Evolutionary conservation across 2,329 filamentous ascomycete genomes (phyloP).

Genomic region (Drechslera avenae): DNA sequence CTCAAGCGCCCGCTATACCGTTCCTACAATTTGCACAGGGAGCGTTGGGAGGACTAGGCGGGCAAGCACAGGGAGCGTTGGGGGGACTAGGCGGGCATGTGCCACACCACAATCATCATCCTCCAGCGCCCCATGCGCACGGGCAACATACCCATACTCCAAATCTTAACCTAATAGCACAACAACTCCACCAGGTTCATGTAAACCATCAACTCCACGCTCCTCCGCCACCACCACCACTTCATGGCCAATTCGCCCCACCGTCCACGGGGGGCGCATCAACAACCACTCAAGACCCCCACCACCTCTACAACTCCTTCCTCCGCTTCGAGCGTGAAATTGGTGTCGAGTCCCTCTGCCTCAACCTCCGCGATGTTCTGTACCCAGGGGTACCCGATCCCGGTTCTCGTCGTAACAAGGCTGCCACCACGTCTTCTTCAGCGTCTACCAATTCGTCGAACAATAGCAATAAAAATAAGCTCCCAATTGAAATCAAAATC

Average conservation of each 20-base stretch:
- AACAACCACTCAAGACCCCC: background rate
- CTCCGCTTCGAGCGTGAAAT: constrained; percentile 46
- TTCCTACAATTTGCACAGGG: constrained; percentile 31
- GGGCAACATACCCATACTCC: constrained; percentile 14
- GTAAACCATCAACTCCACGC: background rate
- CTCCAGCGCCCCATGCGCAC: constrained; percentile 14
- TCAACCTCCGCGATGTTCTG: constrained; percentile 37
- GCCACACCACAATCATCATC: constrained; percentile 4
- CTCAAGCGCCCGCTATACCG: constrained; percentile 27
- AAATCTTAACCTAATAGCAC: constrained; percentile 21
- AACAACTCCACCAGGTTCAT: constrained; percentile 13
- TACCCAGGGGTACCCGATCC: constrained; percentile 2
- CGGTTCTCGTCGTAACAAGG: background rate
- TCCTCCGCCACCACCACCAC: background rate
- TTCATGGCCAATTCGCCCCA: background rate
- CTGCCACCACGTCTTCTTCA: background rate
- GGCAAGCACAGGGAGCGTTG: constrained; percentile 18
- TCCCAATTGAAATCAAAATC: constrained; percentile 37
- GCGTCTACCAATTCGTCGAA: background rate
- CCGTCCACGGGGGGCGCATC: too few relatives aligned
- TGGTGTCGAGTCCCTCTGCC: constrained; percentile 43
- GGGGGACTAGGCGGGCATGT: constrained; percentile 1
- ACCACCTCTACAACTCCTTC: constrained; percentile 36
- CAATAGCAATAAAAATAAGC: background rate
- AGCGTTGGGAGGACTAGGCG: constrained; percentile 1